Evolutionary conservation across 139 green algal species (phyloP).

Genomic region (Axilococcus clingmanii): DNA sequence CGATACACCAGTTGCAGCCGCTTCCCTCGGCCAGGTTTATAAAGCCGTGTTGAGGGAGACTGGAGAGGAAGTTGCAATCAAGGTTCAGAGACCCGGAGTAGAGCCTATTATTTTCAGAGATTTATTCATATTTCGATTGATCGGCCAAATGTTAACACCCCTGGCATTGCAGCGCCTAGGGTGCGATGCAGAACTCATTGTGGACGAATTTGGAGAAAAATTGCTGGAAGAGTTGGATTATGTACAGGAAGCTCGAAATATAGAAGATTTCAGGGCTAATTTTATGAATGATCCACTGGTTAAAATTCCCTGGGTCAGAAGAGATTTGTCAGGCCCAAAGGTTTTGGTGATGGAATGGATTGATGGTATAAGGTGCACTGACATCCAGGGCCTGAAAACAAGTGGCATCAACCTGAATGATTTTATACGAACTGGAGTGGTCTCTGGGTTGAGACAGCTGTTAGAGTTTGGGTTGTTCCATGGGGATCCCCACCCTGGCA

Average conservation of each 20-base stretch:
- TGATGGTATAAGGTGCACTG: slow-evolving; percentile 90
- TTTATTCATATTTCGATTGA: slow-evolving; percentile 86
- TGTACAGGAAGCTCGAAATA: slow-evolving; percentile 89
- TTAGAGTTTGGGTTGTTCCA: slow-evolving; percentile 99
- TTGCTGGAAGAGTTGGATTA: slow-evolving; percentile 99
- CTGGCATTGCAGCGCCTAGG: slow-evolving; percentile 61
- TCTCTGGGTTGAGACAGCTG: slow-evolving; percentile 88
- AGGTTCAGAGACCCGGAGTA: slow-evolving; percentile 84
- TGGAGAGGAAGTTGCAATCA: slow-evolving; percentile 90
- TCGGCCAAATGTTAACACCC: slow-evolving; percentile 48
- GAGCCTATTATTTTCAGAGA: slow-evolving; percentile 89
- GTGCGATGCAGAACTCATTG: slow-evolving; percentile 93
- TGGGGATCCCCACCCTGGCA: slow-evolving; percentile 90
- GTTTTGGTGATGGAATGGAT: slow-evolving; percentile 99
- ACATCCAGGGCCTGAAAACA: slow-evolving; percentile 43
- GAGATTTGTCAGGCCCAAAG: slow-evolving; percentile 52
- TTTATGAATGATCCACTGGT: slow-evolving; percentile 84
- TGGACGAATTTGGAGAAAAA: slow-evolving; percentile 99
- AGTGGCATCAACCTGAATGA: slow-evolving; percentile 60
- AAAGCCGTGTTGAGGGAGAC: slow-evolving; percentile 78
- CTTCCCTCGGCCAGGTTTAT: slow-evolving; percentile 87
- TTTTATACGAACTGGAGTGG: slow-evolving; percentile 91
- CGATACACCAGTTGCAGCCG: slow-evolving; percentile 79
- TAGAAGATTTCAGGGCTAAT: slow-evolving; percentile 89
- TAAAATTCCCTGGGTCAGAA: slow-evolving; percentile 93